phyloP scores from a whole-genome alignment of 2,329 filamentous ascomycete species.

The Chaetomium sp. region DNA sequence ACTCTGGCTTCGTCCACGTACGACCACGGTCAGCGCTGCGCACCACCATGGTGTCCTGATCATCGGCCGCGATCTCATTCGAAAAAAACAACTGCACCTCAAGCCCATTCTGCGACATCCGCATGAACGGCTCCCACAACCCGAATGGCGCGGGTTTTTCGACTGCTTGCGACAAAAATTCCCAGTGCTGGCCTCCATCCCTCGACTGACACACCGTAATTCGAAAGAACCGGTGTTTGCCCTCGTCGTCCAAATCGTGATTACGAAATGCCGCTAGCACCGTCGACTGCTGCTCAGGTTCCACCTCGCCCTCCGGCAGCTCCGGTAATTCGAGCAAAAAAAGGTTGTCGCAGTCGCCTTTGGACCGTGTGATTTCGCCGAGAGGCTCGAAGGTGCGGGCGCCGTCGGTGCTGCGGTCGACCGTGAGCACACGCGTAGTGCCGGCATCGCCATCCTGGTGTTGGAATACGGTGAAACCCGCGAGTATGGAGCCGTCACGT shows the following conservation, averaged over 20 bases:
- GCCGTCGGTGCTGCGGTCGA: constrained; percentile 39
- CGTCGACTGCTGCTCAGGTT: constrained; percentile 7
- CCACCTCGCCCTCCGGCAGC: neutral
- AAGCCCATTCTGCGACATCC: constrained; percentile 13
- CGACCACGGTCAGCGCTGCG: constrained; percentile 36
- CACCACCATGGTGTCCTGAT: constrained; percentile 45
- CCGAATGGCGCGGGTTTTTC: constrained; percentile 33
- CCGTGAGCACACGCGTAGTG: constrained; percentile 31
- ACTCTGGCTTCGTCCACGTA: constrained; percentile 36
- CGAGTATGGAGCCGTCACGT: constrained; percentile 39
- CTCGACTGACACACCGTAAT: constrained; percentile 43
- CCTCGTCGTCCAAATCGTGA: constrained; percentile 12
- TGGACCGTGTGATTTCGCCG: constrained; percentile 38
- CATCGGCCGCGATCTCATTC: constrained; percentile 38
- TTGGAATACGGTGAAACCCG: constrained; percentile 38
- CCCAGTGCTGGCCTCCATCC: constrained; percentile 39
- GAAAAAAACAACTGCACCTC: constrained; percentile 42
- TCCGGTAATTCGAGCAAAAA: constrained; percentile 37
- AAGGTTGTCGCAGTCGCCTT: constrained; percentile 41
- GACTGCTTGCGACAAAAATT: constrained; percentile 37
- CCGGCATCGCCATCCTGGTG: constrained; percentile 7
- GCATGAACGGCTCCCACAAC: constrained; percentile 46
- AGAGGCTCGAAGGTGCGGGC: constrained; percentile 35
- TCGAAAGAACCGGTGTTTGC: constrained; percentile 29
- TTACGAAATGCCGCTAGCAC: constrained; percentile 45